Evolutionary conservation across 441 rosid genomes (phyloP), one percentile per base, ranked within the genome.

Genomic region (Theobroma grandiflorum): DNA sequence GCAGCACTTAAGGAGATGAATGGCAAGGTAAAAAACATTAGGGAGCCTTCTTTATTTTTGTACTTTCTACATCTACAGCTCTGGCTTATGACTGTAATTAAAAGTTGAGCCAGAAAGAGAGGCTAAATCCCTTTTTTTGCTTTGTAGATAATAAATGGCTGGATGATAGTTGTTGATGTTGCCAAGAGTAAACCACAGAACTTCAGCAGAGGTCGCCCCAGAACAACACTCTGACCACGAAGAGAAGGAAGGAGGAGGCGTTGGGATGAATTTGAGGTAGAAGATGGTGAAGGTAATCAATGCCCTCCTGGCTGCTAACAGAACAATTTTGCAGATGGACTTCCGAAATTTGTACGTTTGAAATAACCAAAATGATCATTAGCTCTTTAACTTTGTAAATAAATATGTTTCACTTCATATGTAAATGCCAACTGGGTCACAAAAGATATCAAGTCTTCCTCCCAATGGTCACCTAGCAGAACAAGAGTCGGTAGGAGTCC

Each of bases 151-250:
- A 96, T 96, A 31, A 96, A 96, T 78, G 99, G 99, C 42, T 96
- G 99, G 99, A 90, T 96, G 99, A 96, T 96, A 79, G 93, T 92
- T 53, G 98, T 96, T 45, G 98, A 96, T 84, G 97, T 91, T 63
- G 99, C 96, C 74, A 94, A 90, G 87, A 83, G 70, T 43, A 93
- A 71, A 75, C 92, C 92, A 8, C 88, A 85, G 49, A 91, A 78
- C 65, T 81, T 84, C 80, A 81, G 80, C 72, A 82, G 86, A 81
- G 82, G 87, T 66, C 87, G 63, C 15, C 75, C 81, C 52, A 82
- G 86, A 65, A 37, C 15, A 35, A 8, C 72, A 31, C 66, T 74
- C 47, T 72, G 35, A 80, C 4, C n/a, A 6, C 31, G 22, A 12
- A 55, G 65, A 43, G 22, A 6, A 50, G 49, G 18, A 79, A 50